phyloP scores from a whole-genome alignment of 208 protist genomes.

The Leishmania arabica region DNA sequence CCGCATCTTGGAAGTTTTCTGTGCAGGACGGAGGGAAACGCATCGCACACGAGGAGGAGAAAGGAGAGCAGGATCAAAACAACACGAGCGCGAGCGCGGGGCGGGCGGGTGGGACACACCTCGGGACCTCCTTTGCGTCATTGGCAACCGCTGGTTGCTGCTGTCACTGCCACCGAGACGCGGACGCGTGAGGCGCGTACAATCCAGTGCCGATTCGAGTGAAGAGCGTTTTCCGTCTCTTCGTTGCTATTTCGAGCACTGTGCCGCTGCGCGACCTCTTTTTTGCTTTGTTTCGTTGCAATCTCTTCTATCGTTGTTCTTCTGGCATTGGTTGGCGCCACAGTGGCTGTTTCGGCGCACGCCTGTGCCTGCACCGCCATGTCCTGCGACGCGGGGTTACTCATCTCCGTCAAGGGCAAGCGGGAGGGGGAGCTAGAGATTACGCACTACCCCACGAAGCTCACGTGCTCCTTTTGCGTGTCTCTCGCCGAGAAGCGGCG shows the following conservation, averaged over 20 bases:
- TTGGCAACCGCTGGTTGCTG: not conserved
- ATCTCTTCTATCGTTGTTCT: not conserved
- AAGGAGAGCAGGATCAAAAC: not conserved
- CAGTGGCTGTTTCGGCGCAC: not conserved
- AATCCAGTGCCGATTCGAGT: not conserved
- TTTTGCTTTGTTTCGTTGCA: not conserved
- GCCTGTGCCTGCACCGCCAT: not conserved
- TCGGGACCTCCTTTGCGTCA: not conserved
- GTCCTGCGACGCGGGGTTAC: not conserved
- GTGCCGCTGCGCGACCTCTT: not conserved
- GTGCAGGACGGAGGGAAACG: not conserved
- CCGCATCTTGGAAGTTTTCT: not conserved
- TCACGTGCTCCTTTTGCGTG: constrained; percentile 39
- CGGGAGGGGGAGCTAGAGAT: constrained; percentile 27
- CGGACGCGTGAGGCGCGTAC: not conserved
- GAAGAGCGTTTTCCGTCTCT: not conserved
- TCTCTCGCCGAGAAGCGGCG: constrained; percentile 13
- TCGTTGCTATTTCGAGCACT: not conserved
- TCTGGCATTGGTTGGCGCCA: not conserved
- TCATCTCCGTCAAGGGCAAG: constrained; percentile 26
- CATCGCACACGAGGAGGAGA: not conserved
- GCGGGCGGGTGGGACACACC: not conserved
- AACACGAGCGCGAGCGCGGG: not conserved
- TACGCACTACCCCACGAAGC: constrained; percentile 25
- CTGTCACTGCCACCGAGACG: not conserved